Evolutionary conservation across 352 stramenopile genomes (phyloP).

Genomic region (Saprolegnia parasitica): DNA sequence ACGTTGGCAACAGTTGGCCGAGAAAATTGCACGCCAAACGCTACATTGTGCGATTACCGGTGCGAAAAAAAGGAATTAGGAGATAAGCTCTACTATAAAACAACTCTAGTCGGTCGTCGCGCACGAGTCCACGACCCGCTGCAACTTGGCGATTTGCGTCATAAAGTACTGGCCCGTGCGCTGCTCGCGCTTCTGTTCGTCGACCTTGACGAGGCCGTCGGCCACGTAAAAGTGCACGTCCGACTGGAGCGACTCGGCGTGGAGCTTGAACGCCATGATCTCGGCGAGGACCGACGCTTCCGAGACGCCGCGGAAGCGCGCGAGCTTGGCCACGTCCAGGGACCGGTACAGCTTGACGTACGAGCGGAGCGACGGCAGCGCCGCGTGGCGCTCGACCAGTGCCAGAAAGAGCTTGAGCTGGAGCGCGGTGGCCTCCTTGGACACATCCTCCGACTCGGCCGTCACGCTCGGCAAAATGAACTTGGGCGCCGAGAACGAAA

Average conservation of each 20-base stretch:
- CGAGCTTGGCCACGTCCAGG: constrained; percentile 93
- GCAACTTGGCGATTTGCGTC: constrained; percentile 85
- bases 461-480: constrained; percentile 89
- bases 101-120: constrained; percentile 22
- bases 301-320: constrained; percentile 77
- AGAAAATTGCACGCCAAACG: too few relatives aligned
- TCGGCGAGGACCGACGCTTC: constrained; percentile 61
- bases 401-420: constrained; percentile 86
- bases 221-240: constrained; percentile 82
- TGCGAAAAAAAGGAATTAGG: not conserved
- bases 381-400: constrained; percentile 84
- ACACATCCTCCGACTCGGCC: constrained; percentile 48
- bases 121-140: constrained; percentile 82
- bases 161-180: constrained; percentile 87
- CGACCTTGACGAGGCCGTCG: constrained; percentile 74
- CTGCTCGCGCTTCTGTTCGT: constrained; percentile 80
- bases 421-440: constrained; percentile 47
- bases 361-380: constrained; percentile 87
- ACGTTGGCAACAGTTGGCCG: too few relatives aligned
- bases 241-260: constrained; percentile 34
- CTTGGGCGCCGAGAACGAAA: constrained; percentile 92
- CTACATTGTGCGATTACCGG: too few relatives aligned
- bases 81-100: constrained; percentile 2
- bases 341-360: constrained; percentile 97
- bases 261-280: constrained; percentile 75